Percentiles rank a stretch among this genome's conserved stretches.
Conservation (phyloP, 1,284 basidiomycete species). For the Testicularia cyperi region DNA sequence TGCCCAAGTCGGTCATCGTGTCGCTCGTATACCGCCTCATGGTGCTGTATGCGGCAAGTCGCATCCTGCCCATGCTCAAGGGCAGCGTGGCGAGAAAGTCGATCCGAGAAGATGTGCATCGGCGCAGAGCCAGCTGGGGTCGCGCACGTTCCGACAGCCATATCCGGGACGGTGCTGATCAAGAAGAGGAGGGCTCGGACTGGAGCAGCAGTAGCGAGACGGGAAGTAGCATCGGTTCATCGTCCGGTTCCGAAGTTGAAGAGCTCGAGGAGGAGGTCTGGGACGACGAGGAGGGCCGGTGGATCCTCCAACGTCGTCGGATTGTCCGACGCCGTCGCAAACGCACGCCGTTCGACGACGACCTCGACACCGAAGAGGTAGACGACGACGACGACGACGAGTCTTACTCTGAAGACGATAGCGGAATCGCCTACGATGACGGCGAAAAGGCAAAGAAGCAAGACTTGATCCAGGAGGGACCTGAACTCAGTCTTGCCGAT, state of each 20-base stretch:
- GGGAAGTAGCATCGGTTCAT: neutral
- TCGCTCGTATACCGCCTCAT: conserved; percentile 53
- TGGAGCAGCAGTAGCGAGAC: conserved; percentile 8
- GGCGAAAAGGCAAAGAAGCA: conserved; percentile 2
- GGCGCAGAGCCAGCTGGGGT: conserved; percentile 14
- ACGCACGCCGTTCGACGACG: conserved; percentile 10
- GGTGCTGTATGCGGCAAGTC: conserved; percentile 55
- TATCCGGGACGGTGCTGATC: neutral
- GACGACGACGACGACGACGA: conserved; percentile 4
- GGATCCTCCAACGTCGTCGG: conserved; percentile 25
- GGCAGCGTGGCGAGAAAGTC: conserved; percentile 15
- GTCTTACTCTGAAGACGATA: conserved; percentile 16
- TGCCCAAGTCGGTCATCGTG: conserved; percentile 56
- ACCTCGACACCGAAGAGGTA: conserved; percentile 2
- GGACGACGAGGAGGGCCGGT: conserved; percentile 24
- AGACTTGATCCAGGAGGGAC: neutral
- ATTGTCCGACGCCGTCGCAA: conserved; percentile 9
- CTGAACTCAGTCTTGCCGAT: conserved; percentile 16
- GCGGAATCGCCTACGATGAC: conserved; percentile 25
- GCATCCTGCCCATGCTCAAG: conserved; percentile 51
- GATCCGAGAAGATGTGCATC: neutral
- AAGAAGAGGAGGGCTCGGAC: conserved; percentile 1
- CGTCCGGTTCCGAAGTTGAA: conserved; percentile 11
- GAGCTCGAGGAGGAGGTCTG: conserved; percentile 24
- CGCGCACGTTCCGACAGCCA: neutral